A percentile compares a stretch with the other conserved stretches of the same genome.
Conservation (phyloP, 768 basidiomycete genomes). For the Lactarius psammicola region DNA sequence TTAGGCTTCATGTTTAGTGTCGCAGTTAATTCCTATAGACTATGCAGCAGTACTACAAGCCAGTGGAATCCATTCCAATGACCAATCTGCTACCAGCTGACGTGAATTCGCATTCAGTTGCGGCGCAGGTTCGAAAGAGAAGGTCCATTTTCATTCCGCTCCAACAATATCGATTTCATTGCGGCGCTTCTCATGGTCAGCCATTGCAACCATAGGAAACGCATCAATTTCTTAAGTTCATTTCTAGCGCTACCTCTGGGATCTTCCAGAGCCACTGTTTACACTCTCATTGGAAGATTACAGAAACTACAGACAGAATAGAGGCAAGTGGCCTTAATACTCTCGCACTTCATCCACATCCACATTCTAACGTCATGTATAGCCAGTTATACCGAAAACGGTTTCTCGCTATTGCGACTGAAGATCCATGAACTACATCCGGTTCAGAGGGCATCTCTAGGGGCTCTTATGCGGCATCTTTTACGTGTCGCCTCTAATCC, state of each 20-base stretch:
- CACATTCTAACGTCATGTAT: not conserved
- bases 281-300: not conserved
- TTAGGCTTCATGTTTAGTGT: not conserved
- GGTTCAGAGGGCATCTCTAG: not conserved
- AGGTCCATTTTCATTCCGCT: not conserved
- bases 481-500: not conserved
- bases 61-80: not conserved
- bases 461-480: not conserved
- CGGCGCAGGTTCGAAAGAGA: not conserved
- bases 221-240: not conserved
- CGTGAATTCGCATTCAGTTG: not conserved
- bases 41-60: not conserved
- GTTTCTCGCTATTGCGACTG: not conserved
- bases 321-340: not conserved
- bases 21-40: not conserved
- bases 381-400: not conserved
- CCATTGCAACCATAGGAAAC: not conserved
- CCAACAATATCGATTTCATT: not conserved
- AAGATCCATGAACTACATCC: not conserved
- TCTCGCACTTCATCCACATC: no score
- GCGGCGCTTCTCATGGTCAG: not conserved
- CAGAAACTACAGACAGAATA: not conserved
- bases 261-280: not conserved
- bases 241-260: not conserved
- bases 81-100: not conserved